phyloP scores from a whole-genome alignment of 1,139 yeast genomes.

The Petasospora rhodanensis region DNA sequence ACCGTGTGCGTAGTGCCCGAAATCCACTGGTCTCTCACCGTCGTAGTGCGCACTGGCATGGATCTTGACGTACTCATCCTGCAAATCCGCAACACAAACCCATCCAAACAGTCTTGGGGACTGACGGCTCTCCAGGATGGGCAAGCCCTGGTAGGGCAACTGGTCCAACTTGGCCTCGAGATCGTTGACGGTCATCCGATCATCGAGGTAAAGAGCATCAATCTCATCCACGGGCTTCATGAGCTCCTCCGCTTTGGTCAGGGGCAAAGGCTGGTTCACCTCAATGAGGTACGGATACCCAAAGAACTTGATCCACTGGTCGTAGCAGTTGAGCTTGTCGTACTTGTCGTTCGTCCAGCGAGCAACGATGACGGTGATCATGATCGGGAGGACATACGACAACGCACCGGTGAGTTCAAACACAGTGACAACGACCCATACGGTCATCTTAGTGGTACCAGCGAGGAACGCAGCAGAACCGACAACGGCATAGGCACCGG shows the following conservation, averaged over 20 bases:
- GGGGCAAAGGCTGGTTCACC: slow-evolving; percentile 18
- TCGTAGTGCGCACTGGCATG: slow-evolving; percentile 5
- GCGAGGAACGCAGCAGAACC: slow-evolving; percentile 90
- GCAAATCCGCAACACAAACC: slow-evolving; percentile 34
- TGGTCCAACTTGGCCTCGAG: slow-evolving; percentile 8
- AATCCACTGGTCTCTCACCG: slow-evolving; percentile 15
- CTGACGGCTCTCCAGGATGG: slow-evolving; percentile 31
- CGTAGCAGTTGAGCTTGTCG: slow-evolving; percentile 35
- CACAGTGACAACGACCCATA: slow-evolving; percentile 81
- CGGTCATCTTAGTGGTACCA: slow-evolving; percentile 81
- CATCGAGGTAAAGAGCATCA: slow-evolving; percentile 18
- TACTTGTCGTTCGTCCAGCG: slow-evolving; percentile 43
- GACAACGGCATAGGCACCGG: slow-evolving; percentile 82
- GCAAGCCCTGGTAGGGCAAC: slow-evolving; percentile 36
- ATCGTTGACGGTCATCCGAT: slow-evolving; percentile 12
- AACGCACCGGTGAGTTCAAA: slow-evolving; percentile 86
- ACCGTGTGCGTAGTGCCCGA: slow-evolving; percentile 10
- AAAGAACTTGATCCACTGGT: slow-evolving; percentile 36
- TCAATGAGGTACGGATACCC: slow-evolving; percentile 29
- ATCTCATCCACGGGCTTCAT: slow-evolving; percentile 15
- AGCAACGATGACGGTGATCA: slow-evolving; percentile 51
- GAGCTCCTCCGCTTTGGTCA: slow-evolving; percentile 13
- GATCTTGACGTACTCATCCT: slow-evolving; percentile 24
- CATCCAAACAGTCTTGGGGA: slow-evolving; percentile 36
- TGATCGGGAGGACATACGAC: slow-evolving; percentile 75